Base-by-base conservation (phyloP, 2,329 filamentous ascomycete species). In the Pseudogymnoascus sp. region DNA sequence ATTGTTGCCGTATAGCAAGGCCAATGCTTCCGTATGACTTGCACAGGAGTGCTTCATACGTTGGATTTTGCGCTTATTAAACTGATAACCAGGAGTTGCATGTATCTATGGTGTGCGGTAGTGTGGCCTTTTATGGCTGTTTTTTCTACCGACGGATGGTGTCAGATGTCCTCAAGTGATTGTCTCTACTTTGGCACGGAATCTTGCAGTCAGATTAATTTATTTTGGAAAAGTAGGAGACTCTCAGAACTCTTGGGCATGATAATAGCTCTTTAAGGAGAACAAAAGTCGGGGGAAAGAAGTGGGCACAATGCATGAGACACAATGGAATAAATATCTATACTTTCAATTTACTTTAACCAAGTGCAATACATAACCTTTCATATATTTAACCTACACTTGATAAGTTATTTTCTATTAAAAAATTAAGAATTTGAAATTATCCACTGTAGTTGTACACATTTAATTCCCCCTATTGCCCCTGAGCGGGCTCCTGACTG, bases 71-170 rank as follows among this genome's bases (percentile, higher is more conserved):
- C 29, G 50, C 4, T 19, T 56, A 21, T 19, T 33, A 26, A 56
- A 13, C 26, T 33, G 15, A 33, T 33, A 19, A 31, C 46, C 29
- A 56, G 50, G 29, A 19, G 50, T 21, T 56, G 9, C 17, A 21
- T 56, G 50, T 56, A 56, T 56, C 21, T 56, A 56, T 33, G 29
- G 50, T 56, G 5, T 13, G 50, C 46, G 46, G 46, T 56, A 56
- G 46, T 19, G 46, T 56, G 26, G 46, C 46, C 46, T 56, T 56
- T 56, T 26, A 31, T 33, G 26, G 46, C 10, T 33, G n/a, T 33
- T 4, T 21, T 21, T 56, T 56, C 29, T 56, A 56, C 50, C 26
- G 10, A 56, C n/a, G 29, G 50, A 56, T 56, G 26, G 15, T 33
- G 50, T 19, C 26, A 33, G 50, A 19, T 56, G 50, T 29, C n/a